Conservation (phyloP, 2,329 filamentous ascomycete genomes). For the Cladosporium cucumerinum region DNA sequence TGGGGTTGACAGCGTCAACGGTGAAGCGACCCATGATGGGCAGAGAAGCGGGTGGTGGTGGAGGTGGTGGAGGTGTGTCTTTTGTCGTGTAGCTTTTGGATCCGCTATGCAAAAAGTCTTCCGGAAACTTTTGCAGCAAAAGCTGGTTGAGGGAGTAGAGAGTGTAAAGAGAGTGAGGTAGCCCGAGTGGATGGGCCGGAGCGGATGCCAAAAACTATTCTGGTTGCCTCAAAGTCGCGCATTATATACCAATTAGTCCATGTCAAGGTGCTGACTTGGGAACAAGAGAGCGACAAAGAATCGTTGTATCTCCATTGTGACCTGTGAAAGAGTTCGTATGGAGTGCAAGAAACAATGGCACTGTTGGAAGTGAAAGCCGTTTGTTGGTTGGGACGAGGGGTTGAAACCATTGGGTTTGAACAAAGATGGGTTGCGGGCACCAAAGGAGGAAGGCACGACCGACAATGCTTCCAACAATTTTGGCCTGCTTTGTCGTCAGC, state of each 20-base stretch:
- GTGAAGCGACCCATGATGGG: background rate
- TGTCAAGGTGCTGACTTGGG: background rate
- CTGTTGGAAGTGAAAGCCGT: slow-evolving; percentile 1
- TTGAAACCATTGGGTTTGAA: slow-evolving; percentile 1
- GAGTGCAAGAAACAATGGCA: background rate
- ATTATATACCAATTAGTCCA: background rate
- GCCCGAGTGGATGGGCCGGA: background rate
- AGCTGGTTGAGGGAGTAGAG: background rate
- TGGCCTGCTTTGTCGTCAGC: background rate
- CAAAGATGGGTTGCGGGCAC: background rate
- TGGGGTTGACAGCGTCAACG: background rate
- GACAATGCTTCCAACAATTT: background rate
- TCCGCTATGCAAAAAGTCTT: background rate
- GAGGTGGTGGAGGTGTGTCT: background rate
- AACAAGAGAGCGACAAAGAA: background rate
- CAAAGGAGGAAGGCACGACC: slow-evolving; percentile 4
- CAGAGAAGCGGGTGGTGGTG: background rate
- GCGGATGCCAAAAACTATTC: background rate
- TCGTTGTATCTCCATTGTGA: background rate
- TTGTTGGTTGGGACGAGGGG: background rate
- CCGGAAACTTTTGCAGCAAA: slow-evolving; percentile 4
- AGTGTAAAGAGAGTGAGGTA: background rate
- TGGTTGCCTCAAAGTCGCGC: background rate
- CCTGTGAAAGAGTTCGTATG: background rate
- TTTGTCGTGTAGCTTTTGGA: background rate